These are phyloP conservation scores for Colletotrichum neosansevieriae DNA, from an alignment of 2,329 filamentous ascomycete species.

Conservation along the genomic window DNA sequence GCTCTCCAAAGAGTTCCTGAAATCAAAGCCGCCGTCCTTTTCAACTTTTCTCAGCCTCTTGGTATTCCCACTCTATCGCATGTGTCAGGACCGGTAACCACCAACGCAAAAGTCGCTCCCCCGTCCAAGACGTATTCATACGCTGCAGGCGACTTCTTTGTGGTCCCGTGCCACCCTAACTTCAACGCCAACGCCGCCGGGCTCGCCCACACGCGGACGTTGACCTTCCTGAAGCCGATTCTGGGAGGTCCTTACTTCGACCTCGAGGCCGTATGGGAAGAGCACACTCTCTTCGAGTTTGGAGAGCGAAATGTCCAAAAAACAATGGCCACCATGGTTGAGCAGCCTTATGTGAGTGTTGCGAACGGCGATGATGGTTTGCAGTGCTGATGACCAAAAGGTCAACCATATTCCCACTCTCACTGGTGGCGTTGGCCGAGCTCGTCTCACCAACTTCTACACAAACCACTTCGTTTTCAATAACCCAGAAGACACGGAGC, in stretches of 20 bases:
- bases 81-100: background rate
- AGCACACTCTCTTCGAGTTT: conserved; percentile 81
- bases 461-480: conserved; percentile 79
- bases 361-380: background rate
- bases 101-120: background rate
- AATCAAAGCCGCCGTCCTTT: conserved; percentile 35
- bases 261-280: conserved; percentile 82
- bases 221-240: conserved; percentile 73
- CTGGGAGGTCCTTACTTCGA: conserved; percentile 77
- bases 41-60: conserved; percentile 29
- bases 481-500: conserved; percentile 74
- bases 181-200: conserved; percentile 68
- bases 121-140: conserved; percentile 55
- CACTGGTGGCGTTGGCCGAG: conserved; percentile 77
- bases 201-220: conserved; percentile 74
- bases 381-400: background rate
- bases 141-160: conserved; percentile 55
- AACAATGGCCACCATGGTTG: conserved; percentile 86
- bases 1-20: conserved; percentile 7
- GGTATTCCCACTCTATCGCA: conserved; percentile 27
- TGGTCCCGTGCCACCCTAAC: conserved; percentile 59
- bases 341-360: conserved; percentile 77
- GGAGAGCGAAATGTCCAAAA: conserved; percentile 74
- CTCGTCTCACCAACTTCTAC: conserved; percentile 75
- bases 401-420: conserved; percentile 50